Evolutionary conservation across 2,329 filamentous ascomycete genomes (phyloP), one percentile per base, ranked within the genome.

Genomic region (Epicoccum sorghinum): DNA sequence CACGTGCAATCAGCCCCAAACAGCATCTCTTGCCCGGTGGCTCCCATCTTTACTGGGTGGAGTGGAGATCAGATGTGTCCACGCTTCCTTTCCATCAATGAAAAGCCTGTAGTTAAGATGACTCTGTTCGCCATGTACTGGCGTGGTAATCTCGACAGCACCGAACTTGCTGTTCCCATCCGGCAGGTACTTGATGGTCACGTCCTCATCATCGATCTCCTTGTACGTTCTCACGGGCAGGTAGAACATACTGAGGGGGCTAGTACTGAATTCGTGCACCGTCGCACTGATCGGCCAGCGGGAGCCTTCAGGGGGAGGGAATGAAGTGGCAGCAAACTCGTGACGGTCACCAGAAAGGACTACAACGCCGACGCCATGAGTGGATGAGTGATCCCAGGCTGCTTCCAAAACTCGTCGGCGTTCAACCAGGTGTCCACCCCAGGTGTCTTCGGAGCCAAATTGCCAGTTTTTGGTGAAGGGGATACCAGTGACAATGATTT

Each of bases 381-480:
- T 75, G 10, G 84, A 79, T n/a, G 90, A 88, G 0, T 89, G 87
- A 57, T 90, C 88, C 92, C 95, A 98, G 85, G 97, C 96, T 2
- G 91, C 90, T 72, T 96, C 89, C 12, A 99, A 86, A 24, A 98
- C 84, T 50, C 80, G 81, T 48, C 83, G 84, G 13, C 95, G 87
- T 78, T 99, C 95, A 43, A 82, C 78, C 2, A 97, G 81, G 74
- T 96, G 97, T 0, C 93, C 93, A 41, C 91, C 91, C 95, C 95
- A 99, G 0, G 95, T 98, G 70, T 99, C 95, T 57, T 88, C 82
- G 2, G 86, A 86, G 60, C 95, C 93, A 60, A 96, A 85, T 23
- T 86, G 89, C 93, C 95, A 99, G 75, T 99, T 99, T 78, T 96
- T 96, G 6, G 95, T 98, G 72, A 99, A 96, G 0, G 95, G 95